Percentiles rank a stretch among this genome's conserved stretches.
These are phyloP conservation scores for Pistacia vera DNA, from an alignment of 345 rosid species.

Conservation along the genomic window DNA sequence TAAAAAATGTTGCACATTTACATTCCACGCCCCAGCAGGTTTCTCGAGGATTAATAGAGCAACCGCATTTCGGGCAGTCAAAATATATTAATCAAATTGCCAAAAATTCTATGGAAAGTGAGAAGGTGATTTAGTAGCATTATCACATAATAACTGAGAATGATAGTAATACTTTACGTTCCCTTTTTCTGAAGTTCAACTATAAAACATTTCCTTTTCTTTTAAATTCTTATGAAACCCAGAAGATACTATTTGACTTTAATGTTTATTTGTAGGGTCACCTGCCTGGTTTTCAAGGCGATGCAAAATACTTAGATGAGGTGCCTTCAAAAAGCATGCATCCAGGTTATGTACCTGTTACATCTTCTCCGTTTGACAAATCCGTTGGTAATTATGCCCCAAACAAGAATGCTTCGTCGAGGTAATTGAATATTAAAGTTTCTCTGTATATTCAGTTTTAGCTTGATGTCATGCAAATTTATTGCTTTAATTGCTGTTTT, in stretches of 20 bases:
- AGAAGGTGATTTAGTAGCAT: slow-evolving; percentile 45
- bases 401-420: slow-evolving; percentile 47
- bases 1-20: slow-evolving; percentile 35
- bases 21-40: slow-evolving; percentile 34
- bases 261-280: slow-evolving; percentile 34
- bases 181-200: background rate
- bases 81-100: slow-evolving; percentile 40
- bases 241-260: slow-evolving; percentile 10
- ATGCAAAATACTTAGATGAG: slow-evolving; percentile 39
- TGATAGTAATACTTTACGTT: background rate
- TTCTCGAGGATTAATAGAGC: slow-evolving; percentile 39
- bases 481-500: slow-evolving; percentile 4
- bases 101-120: slow-evolving; percentile 40
- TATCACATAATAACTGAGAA: background rate
- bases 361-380: slow-evolving; percentile 43
- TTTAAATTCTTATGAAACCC: background rate
- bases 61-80: slow-evolving; percentile 36
- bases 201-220: background rate
- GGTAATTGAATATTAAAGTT: slow-evolving; percentile 41
- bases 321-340: slow-evolving; percentile 35
- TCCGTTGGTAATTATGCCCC: slow-evolving; percentile 39
- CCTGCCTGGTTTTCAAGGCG: slow-evolving; percentile 44
- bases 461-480: background rate
- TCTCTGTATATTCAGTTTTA: background rate
- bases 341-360: slow-evolving; percentile 41